Evolutionary conservation across 768 basidiomycete genomes (phyloP).

Genomic region (Leccinum disarticulatum): DNA sequence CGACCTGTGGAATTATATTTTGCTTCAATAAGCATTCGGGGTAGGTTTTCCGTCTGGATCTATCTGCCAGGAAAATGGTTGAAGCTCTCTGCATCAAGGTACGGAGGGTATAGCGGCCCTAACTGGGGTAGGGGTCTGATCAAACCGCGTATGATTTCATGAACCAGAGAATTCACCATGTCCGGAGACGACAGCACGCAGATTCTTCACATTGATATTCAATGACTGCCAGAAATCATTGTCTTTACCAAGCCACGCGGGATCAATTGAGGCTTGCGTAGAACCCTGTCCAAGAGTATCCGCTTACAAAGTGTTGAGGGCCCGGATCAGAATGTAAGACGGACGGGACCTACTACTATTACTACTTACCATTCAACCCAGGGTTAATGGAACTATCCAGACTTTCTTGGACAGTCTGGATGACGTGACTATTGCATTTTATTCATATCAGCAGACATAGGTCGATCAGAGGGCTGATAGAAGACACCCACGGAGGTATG

Average conservation of each 20-base stretch:
- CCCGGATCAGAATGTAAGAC: not conserved
- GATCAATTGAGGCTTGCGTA: conserved; percentile 52
- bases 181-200: conserved; percentile 68
- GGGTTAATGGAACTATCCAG: conserved; percentile 42
- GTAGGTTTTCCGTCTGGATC: conserved; percentile 31
- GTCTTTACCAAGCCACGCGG: conserved; percentile 46
- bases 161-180: conserved; percentile 48
- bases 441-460: not conserved
- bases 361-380: conserved; percentile 39
- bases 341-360: not conserved
- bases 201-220: conserved; percentile 54
- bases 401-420: conserved; percentile 35
- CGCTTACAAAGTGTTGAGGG: conserved; percentile 34
- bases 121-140: conserved; percentile 49
- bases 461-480: not conserved
- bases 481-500: conserved; percentile 60
- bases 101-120: conserved; percentile 54
- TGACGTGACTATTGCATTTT: conserved; percentile 13
- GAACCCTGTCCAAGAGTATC: conserved; percentile 56
- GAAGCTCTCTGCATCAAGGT: conserved; percentile 39
- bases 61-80: conserved; percentile 38
- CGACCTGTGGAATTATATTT: conserved; percentile 56
- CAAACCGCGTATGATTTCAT: not conserved
- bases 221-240: conserved; percentile 62
- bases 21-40: conserved; percentile 80